Evolutionary conservation across 495 filamentous ascomycete species (phyloP), one percentile per base, ranked within the genome.

Genomic region (Aspergillus bridgeri): DNA sequence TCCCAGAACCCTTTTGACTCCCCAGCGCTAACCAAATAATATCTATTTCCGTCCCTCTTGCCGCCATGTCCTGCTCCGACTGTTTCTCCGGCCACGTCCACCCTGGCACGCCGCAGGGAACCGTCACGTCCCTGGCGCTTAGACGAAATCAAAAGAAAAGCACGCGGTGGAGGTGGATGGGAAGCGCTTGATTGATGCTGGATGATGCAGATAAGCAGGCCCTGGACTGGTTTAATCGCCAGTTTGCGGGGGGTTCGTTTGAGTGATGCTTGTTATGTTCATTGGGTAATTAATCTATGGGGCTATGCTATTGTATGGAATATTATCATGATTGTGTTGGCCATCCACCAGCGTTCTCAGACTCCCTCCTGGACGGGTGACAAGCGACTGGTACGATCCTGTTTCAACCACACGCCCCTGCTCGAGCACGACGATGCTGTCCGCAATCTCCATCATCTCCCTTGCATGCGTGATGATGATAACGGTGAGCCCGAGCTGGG

Each of bases 361-460:
- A 57, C 67, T 74, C 13, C 78, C 76, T 6, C 71, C 73, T 25
- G 60, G 54, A 53, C 58, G 64, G 42, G 48, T 61, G 29, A 75
- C 52, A 65, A 94, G 64, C 53, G 79, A 77, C 18, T 79, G 64
- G 68, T 86, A 92, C 5, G 67, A 51, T 0, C 90, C 90, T 43
- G 78, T 69, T 62, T 94, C 90, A 0, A 87, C 83, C 5, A 90
- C 81, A 18, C 61, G 53, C 3, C 90, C 91, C 1, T 80, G 69
- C 29, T 91, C 88, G 9, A 96, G 56, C 55, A 95, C 81, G 4
- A 91, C 72, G 6, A 95, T 72, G 56, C 82, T 73, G 60, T 89
- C 85, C 5, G 86, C 89, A 48, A 88, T 83, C 50, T 80, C 75
- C 85, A 96, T 95, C 90, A 96, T 95, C 67, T 91, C 87, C 58